Base-by-base conservation (phyloP, 768 basidiomycete genomes). In the Boletus vermiculosoides region DNA sequence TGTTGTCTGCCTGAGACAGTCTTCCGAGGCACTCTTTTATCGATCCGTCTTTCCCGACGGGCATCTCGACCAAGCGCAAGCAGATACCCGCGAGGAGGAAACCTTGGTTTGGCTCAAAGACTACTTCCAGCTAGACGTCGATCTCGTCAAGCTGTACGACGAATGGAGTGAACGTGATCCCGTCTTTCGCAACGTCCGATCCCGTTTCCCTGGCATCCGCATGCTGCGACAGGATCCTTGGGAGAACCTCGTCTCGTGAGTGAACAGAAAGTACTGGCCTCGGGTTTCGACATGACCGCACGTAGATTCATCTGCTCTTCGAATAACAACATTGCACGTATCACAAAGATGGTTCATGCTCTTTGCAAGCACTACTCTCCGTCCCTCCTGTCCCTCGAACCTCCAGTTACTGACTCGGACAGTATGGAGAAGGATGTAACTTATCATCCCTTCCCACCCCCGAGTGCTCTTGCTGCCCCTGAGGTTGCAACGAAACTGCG, bases 301-400 rank as follows among this genome's bases (percentile, higher is more conserved):
- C 23, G 18, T 52, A 96, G 95, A 10, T 99, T 98, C 76, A 97
- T 99, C 61, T 98, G 96, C 69, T 97, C 94, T 3, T 92, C 93
- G 3, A 98, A 98, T 67, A 98, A 98, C 71, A 94, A 98, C 64
- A 98, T 99, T 50, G 74, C 84, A 6, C 90, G 97, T 7, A 99
- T 99, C 64, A 90, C 92, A 16, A 90, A 89, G 55, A 94, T 98
- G 89, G 86, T 98, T 30, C 88, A 92, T 58, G 80, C 83, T 20
- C 82, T 98, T 15, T 92, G 91, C 70, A 79, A 73, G 18, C 78
- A 88, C 22, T 97, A 86, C 66, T 94, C 94, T 1, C 78, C 84
- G 13, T 75, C 83, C 23, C 76, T 95, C 16, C 69, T 94, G 30
- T 78, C 82, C 3, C 67, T 82, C 6, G 70, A 74, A 4, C 63